Conservation (phyloP, 2,329 filamentous ascomycete genomes). For the Paracorniculantispora psalliotae region DNA sequence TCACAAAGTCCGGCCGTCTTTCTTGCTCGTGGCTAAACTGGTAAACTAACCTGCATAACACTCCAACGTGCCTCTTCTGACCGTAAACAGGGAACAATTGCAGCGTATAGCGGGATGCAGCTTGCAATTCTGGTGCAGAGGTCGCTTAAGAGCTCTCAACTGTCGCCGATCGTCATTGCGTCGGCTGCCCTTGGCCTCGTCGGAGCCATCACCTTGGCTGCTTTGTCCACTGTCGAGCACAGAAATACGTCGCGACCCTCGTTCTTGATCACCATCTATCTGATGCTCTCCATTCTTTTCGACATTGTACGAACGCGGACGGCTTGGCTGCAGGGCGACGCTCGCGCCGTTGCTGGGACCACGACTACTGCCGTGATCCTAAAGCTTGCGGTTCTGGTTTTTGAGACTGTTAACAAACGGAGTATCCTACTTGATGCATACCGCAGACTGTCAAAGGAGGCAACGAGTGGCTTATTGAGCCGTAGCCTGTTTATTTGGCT, state of each 20-base stretch:
- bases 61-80: not conserved
- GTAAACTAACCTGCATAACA: not conserved
- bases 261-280: not conserved
- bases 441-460: not conserved
- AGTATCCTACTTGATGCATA: not conserved
- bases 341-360: not conserved
- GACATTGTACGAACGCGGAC: constrained; percentile 5
- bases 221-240: not conserved
- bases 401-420: not conserved
- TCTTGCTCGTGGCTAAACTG: not conserved
- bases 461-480: not conserved
- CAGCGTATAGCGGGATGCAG: not conserved
- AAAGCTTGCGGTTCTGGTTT: not conserved
- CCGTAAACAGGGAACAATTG: not conserved
- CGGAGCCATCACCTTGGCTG: not conserved
- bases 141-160: not conserved
- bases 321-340: not conserved
- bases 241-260: constrained; percentile 5
- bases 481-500: constrained; percentile 6
- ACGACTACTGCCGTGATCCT: not conserved
- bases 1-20: not conserved
- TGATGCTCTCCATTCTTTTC: constrained; percentile 1
- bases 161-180: not conserved
- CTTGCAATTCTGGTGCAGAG: not conserved
- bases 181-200: not conserved